Evolutionary conservation across 2,329 filamentous ascomycete species (phyloP).

Genomic region (Diaporthe australafricana): DNA sequence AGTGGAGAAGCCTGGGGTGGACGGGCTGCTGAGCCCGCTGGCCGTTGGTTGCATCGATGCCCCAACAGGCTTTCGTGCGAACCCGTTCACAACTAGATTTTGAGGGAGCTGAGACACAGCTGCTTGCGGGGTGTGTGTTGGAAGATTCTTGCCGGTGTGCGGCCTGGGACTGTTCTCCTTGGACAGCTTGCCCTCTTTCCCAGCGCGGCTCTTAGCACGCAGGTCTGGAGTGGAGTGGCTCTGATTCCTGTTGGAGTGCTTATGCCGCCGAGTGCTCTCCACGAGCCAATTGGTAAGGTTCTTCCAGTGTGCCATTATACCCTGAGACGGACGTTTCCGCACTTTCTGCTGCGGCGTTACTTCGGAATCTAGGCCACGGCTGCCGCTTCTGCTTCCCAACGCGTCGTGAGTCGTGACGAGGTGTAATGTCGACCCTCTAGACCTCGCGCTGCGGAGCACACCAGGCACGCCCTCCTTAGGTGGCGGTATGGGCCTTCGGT

Average conservation of each 20-base stretch:
- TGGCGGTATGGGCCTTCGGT: constrained; percentile 81
- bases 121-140: constrained; percentile 49
- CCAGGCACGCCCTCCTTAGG: constrained; percentile 83
- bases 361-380: constrained; percentile 44
- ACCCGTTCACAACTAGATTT: constrained; percentile 65
- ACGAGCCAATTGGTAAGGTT: constrained; percentile 74
- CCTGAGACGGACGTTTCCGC: constrained; percentile 68
- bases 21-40: constrained; percentile 45
- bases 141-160: constrained; percentile 69
- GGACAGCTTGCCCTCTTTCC: constrained; percentile 53
- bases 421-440: constrained; percentile 87
- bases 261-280: constrained; percentile 66
- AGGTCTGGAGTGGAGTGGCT: constrained; percentile 72
- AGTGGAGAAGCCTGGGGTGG: constrained; percentile 45
- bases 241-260: constrained; percentile 59
- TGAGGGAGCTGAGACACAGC: constrained; percentile 60
- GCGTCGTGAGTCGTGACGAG: constrained; percentile 77
- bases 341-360: constrained; percentile 56
- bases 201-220: constrained; percentile 59
- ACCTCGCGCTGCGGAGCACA: constrained; percentile 73
- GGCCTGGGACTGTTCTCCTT: constrained; percentile 69
- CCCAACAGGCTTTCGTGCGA: constrained; percentile 39
- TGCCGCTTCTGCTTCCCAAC: constrained; percentile 50
- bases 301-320: constrained; percentile 71
- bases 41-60: constrained; percentile 36